Base-by-base conservation (phyloP, 2,329 filamentous ascomycete genomes). In the Tolypocladium paradoxum region DNA sequence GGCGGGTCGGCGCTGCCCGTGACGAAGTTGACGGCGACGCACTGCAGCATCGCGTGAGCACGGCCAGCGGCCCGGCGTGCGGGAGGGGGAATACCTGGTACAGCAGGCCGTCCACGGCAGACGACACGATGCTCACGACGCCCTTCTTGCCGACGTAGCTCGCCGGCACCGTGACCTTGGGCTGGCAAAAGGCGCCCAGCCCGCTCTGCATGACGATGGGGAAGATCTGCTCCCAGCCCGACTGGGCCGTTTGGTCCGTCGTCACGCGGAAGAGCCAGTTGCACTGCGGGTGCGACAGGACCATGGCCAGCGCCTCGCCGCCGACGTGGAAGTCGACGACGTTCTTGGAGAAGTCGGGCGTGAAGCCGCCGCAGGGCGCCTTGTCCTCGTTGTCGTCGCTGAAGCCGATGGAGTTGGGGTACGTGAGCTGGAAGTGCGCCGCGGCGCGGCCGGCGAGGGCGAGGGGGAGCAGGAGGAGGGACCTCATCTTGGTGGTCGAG, bases 211-310 rank as follows among this genome's bases (percentile, higher is more conserved):
- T 63, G 35, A 81, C 68, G 51, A 80, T 74, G 33, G 76, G 76
- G 60, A 74, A 77, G 50, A 82, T 62, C 62, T 81, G 69, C 29
- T 76, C 74, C 81, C 81, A 84, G 62, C 75, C 76, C 22, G 69
- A 67, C 46, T 63, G 61, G 45, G 71, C 75, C 12, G 69, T 69
- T 48, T 68, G 60, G 59, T 81, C 79, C 22, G 75, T 69, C 14
- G 79, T 83, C 57, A 74, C 77, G 56, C 81, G 79, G 69, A 81
- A 78, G 18, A 84, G 71, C 76, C 75, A 83, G 52, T 70, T 78
- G 58, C 71, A 68, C 62, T 79, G 71, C 4, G 76, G 69, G 61
- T 84, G 81, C 3, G 71, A 73, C 8, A 74, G 70, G 8, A 65
- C 66, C 49, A 77, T 61, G 55, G 72, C 70, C 35, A 83, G 68